Evolutionary conservation across 1,284 basidiomycete genomes (phyloP), one percentile per base, ranked within the genome.

Genomic region (Marasmius oreades): DNA sequence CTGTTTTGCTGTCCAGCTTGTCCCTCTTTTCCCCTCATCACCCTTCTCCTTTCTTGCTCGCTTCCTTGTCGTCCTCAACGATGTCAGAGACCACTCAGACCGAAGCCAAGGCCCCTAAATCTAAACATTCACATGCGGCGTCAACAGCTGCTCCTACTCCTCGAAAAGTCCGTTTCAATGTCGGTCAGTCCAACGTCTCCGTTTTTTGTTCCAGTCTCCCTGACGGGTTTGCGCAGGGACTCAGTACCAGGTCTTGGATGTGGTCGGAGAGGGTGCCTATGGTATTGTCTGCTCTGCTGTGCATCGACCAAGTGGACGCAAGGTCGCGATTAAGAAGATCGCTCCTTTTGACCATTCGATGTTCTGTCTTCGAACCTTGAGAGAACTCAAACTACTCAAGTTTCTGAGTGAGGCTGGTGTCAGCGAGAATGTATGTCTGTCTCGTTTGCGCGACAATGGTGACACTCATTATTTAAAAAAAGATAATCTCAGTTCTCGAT

Each of bases 401-500:
- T 95, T 94, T 75, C 81, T 97, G 67, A 92, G 89, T 60, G 90
- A 93, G 74, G 87, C 92, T 1, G 90, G 91, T 52, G 92, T 95
- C 66, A 93, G 92, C 76, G 93, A 96, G 76, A 96, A 97, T 69
- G 92, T 93, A 67, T 66, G 89, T 77, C 62, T 53, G 51, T 18
- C 53, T 51, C 47, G 51, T 57, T 55, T 28, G 11, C 52, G 55
- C 24, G 6, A 55, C 26, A 14, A 50, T 16, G 22, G 47, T 16
- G 24, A 48, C 61, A 36, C 53, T 53, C 50, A 62, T 58, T 31
- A 45, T 44, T 39, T 53, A 45, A 51, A 34, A 23, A 42, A 72
- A 94, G 89, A 96, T 98, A 67, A 97, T 97, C 68, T 92, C 93
- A 34, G 95, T 98, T 64, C 77, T 97, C 43, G 95, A 98, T 70